Evolutionary conservation across 768 basidiomycete species (phyloP).

Genomic region (Lanmaoa pseudosensibilis): DNA sequence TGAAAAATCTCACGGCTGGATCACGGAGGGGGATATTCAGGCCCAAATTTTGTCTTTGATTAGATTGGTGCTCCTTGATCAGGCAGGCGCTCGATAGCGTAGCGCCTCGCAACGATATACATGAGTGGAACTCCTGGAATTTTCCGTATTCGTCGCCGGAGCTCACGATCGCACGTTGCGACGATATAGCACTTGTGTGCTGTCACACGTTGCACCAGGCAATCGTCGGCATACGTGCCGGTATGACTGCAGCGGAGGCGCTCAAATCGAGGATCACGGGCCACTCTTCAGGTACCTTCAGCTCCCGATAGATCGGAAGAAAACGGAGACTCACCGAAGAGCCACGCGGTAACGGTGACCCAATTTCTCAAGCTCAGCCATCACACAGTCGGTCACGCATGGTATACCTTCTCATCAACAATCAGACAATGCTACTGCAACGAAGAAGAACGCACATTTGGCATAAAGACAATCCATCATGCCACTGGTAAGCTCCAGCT

Average conservation of each 20-base stretch:
- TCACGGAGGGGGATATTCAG: neutral
- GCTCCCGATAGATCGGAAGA: neutral
- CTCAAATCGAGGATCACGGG: constrained; percentile 96
- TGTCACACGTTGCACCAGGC: constrained; percentile 92
- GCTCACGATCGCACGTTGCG: constrained; percentile 95
- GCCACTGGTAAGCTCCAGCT: constrained; percentile 90
- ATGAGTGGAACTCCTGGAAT: constrained; percentile 92
- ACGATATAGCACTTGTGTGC: constrained; percentile 96
- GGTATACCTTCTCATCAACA: constrained; percentile 72
- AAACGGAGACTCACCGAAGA: constrained; percentile 61
- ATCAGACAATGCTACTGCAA: constrained; percentile 2
- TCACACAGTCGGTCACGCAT: constrained; percentile 98
- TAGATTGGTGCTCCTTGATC: constrained; percentile 85
- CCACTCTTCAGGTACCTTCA: constrained; percentile 62
- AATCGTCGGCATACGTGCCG: constrained; percentile 99
- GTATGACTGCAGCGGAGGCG: constrained; percentile 88
- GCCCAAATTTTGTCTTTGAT: neutral
- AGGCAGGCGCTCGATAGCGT: constrained; percentile 93
- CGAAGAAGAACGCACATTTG: constrained; percentile 65
- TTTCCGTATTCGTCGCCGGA: constrained; percentile 89
- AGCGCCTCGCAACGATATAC: constrained; percentile 92
- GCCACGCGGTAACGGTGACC: constrained; percentile 95
- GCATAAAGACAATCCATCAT: constrained; percentile 99
- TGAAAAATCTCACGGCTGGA: neutral
- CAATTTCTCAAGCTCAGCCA: constrained; percentile 97